These are phyloP conservation scores for Amphirosellinia nigrospora DNA, from an alignment of 495 filamentous ascomycete genomes.

Conservation along the genomic window DNA sequence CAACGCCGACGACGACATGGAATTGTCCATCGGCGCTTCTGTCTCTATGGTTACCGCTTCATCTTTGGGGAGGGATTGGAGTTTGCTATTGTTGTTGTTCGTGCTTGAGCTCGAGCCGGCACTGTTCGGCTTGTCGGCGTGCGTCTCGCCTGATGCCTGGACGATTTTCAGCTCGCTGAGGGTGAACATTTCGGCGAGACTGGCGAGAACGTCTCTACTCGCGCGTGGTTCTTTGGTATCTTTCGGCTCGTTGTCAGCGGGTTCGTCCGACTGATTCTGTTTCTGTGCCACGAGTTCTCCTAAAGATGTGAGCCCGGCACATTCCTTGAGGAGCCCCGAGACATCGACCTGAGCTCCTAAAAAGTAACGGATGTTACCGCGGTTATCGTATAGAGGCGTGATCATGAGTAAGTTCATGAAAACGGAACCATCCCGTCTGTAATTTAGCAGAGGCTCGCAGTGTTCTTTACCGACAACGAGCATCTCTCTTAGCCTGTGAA, in stretches of 20 bases:
- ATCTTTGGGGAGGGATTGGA: slow-evolving; percentile 49
- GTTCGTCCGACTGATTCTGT: slow-evolving; percentile 36
- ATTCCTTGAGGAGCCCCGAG: slow-evolving; percentile 62
- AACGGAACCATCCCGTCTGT: slow-evolving; percentile 67
- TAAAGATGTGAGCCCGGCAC: slow-evolving; percentile 61
- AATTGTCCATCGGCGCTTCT: slow-evolving; percentile 15
- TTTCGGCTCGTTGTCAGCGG: slow-evolving; percentile 22
- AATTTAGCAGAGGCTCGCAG: slow-evolving; percentile 72
- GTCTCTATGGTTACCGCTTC: slow-evolving; percentile 2
- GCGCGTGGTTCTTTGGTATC: slow-evolving; percentile 27
- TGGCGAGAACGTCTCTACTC: slow-evolving; percentile 49
- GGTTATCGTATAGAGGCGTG: slow-evolving; percentile 66
- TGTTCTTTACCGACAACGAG: slow-evolving; percentile 64
- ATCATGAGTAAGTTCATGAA: slow-evolving; percentile 74
- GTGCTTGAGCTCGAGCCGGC: slow-evolving; percentile 30
- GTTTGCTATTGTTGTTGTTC: slow-evolving; percentile 40
- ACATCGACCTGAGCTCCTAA: slow-evolving; percentile 70
- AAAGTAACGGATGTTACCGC: slow-evolving; percentile 63
- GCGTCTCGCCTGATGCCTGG: slow-evolving; percentile 58
- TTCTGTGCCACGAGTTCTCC: slow-evolving; percentile 43
- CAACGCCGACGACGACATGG: slow-evolving; percentile 21
- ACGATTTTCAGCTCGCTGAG: slow-evolving; percentile 63
- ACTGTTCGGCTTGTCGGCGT: slow-evolving; percentile 48
- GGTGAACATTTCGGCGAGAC: slow-evolving; percentile 65
- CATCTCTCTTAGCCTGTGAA: slow-evolving; percentile 61